Percentiles rank a stretch among this genome's conserved stretches.
phyloP scores from a whole-genome alignment of 352 stramenopile genomes.

The Phytophthora cajani region DNA sequence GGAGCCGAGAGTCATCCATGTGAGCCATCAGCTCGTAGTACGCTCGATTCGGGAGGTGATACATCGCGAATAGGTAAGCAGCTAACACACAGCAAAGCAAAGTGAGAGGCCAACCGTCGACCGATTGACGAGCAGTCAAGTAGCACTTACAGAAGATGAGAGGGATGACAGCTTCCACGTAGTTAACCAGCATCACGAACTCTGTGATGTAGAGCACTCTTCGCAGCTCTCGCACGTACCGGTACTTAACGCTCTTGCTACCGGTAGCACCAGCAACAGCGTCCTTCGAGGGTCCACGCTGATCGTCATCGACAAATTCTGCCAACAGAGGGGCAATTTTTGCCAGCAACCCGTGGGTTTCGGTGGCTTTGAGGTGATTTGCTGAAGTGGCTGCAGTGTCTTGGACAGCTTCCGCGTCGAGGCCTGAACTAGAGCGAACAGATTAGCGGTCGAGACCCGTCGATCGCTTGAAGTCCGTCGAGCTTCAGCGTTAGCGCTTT shows the following conservation, averaged over 20 bases:
- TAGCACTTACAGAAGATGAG: constrained; percentile 42
- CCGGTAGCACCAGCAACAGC: not conserved
- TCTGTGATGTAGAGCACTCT: constrained; percentile 43
- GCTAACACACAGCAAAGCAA: not conserved
- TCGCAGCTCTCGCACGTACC: constrained; percentile 26
- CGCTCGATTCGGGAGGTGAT: constrained; percentile 33
- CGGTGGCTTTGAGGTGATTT: not conserved
- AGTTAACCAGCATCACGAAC: constrained; percentile 47
- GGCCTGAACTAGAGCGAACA: not conserved
- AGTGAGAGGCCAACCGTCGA: not conserved
- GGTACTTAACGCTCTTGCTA: not conserved
- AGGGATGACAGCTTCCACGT: constrained; percentile 40
- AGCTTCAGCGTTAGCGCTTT: not conserved
- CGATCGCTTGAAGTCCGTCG: not conserved
- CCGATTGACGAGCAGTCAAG: not conserved
- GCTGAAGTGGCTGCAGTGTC: not conserved
- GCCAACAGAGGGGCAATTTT: not conserved
- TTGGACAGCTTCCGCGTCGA: not conserved
- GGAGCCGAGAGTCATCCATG: constrained; percentile 20
- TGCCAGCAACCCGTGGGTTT: not conserved
- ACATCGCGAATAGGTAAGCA: constrained; percentile 17
- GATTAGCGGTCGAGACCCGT: not conserved
- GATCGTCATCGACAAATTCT: not conserved
- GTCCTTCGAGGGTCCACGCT: not conserved
- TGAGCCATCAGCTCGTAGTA: constrained; percentile 36